A percentile compares a stretch with the other conserved stretches of the same genome.
phyloP scores from a whole-genome alignment of 179 eudicot genomes.

The Carnegiea gigantea region DNA sequence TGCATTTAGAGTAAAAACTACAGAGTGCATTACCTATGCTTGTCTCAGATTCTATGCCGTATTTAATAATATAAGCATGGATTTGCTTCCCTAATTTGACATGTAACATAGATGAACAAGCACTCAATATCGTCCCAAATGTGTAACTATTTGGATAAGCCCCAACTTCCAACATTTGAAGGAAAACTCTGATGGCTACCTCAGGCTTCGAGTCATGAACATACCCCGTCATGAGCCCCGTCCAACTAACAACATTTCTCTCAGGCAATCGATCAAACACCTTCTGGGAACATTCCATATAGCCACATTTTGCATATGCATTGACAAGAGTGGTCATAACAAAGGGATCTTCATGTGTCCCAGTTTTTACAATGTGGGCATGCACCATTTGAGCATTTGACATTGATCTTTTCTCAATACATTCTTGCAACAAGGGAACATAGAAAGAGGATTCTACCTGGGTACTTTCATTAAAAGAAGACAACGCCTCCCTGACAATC shows the following conservation, averaged over 20 bases:
- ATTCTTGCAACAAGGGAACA: constrained; percentile 64
- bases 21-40: constrained; percentile 66
- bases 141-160: constrained; percentile 59
- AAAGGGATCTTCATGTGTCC: constrained; percentile 47
- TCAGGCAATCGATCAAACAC: constrained; percentile 53
- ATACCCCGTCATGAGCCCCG: constrained; percentile 70
- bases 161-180: constrained; percentile 56
- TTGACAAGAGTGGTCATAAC: constrained; percentile 63
- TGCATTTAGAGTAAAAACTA: constrained; percentile 58
- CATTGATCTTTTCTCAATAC: constrained; percentile 42
- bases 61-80: constrained; percentile 64
- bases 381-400: constrained; percentile 45
- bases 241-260: constrained; percentile 76
- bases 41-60: constrained; percentile 47
- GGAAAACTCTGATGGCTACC: constrained; percentile 47
- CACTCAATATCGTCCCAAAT: constrained; percentile 53
- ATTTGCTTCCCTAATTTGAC: constrained; percentile 54
- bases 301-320: constrained; percentile 65
- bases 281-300: constrained; percentile 56
- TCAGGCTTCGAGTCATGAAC: constrained; percentile 54
- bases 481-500: constrained; percentile 41
- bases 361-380: constrained; percentile 64
- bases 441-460: constrained; percentile 45
- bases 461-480: constrained; percentile 38
- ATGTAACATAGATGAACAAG: constrained; percentile 50